A percentile compares a stretch with the other conserved stretches of the same genome.
phyloP scores from a whole-genome alignment of 108 stramenopile species.

The Phaeodactylum tricornutum region DNA sequence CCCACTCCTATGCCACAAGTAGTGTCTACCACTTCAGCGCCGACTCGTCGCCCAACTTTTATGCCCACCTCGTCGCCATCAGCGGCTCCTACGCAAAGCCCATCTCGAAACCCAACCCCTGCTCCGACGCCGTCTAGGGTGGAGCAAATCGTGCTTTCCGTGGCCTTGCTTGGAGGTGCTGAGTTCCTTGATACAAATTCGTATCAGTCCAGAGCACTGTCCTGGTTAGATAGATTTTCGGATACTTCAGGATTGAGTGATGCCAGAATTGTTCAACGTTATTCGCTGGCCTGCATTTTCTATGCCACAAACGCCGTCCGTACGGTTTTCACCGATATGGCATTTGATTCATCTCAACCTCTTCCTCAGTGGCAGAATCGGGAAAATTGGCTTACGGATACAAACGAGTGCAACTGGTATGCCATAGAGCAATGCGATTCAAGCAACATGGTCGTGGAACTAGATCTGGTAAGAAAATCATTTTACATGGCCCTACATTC shows the following conservation, averaged over 20 bases:
- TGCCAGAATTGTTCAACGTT: constrained; percentile 13
- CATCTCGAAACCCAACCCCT: constrained; percentile 1
- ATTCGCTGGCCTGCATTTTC: constrained; percentile 13
- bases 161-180: background rate
- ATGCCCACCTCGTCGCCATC: background rate
- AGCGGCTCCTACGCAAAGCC: background rate
- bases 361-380: constrained; percentile 8
- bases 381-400: constrained; percentile 10
- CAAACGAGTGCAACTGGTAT: constrained; percentile 13
- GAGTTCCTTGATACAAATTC: constrained; percentile 4
- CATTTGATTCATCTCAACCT: background rate
- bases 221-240: background rate
- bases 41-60: background rate
- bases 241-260: background rate
- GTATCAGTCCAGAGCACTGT: constrained; percentile 4
- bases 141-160: background rate
- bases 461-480: too few relatives aligned
- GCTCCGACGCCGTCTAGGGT: background rate
- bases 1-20: background rate
- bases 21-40: background rate
- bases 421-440: constrained; percentile 2
- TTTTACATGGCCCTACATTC: too few relatives aligned
- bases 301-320: constrained; percentile 6
- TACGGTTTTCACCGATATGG: constrained; percentile 9
- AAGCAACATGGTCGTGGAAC: constrained; percentile 5